phyloP scores from a whole-genome alignment of 1,139 yeast species.

The Saccharomyces hybrid region DNA sequence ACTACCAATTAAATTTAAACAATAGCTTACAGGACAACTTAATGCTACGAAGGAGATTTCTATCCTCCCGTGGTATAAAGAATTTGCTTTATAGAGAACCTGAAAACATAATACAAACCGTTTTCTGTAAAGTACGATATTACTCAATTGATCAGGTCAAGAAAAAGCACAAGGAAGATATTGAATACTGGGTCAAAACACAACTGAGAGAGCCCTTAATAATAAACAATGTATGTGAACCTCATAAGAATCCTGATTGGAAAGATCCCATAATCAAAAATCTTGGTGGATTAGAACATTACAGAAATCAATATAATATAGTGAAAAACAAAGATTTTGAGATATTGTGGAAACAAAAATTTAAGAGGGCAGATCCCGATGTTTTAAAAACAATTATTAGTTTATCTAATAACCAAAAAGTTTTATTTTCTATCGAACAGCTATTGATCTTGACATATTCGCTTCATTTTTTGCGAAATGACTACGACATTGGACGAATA shows the following conservation, averaged over 20 bases:
- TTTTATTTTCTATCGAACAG: slow-evolving; percentile 16
- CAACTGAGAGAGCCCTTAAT: slow-evolving; percentile 8
- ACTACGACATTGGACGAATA: slow-evolving; percentile 19
- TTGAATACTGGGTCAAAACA: slow-evolving; percentile 11
- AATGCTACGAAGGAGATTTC: background rate
- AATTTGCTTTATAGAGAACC: background rate
- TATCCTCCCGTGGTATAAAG: background rate
- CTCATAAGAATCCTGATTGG: background rate
- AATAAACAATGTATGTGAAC: background rate
- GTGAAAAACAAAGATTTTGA: background rate
- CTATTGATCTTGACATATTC: slow-evolving; percentile 12
- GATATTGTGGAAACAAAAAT: slow-evolving; percentile 13
- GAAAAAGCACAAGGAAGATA: slow-evolving; percentile 10
- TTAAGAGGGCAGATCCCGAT: slow-evolving; percentile 12
- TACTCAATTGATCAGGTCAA: background rate
- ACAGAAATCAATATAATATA: background rate
- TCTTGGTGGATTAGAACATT: background rate
- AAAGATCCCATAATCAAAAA: background rate
- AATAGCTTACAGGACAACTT: background rate
- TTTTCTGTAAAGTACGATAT: background rate
- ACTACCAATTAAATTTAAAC: background rate
- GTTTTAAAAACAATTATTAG: slow-evolving; percentile 10
- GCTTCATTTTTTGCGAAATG: slow-evolving; percentile 10
- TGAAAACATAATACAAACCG: background rate
- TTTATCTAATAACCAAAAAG: slow-evolving; percentile 7